Percentiles rank a stretch among this genome's conserved stretches.
These are phyloP conservation scores for Leccinellum albellum DNA, from an alignment of 768 basidiomycete species.

Conservation along the genomic window DNA sequence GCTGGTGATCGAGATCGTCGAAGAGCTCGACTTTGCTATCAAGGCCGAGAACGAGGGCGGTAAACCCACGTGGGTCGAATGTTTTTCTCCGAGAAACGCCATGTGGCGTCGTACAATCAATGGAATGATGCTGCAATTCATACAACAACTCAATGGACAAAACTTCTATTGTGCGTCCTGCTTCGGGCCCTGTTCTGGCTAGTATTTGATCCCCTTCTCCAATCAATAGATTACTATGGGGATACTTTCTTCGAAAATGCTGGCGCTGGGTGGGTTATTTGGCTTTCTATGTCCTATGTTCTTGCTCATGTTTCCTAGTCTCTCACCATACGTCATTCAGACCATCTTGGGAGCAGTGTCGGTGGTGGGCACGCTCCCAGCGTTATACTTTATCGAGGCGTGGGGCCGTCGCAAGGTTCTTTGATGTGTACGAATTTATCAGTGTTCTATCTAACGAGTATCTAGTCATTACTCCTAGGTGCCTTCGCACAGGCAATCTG, in stretches of 20 bases:
- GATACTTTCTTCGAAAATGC: slow-evolving; percentile 78
- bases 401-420: slow-evolving; percentile 68
- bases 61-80: slow-evolving; percentile 74
- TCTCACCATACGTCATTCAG: slow-evolving; percentile 72
- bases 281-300: neutral
- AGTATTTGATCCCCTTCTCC: neutral
- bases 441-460: neutral
- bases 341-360: slow-evolving; percentile 73
- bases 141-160: slow-evolving; percentile 78
- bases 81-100: slow-evolving; percentile 64
- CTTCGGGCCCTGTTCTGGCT: neutral
- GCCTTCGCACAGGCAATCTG: slow-evolving; percentile 58
- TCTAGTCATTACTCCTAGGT: slow-evolving; percentile 62
- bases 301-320: slow-evolving; percentile 26
- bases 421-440: neutral
- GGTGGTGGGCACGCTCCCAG: slow-evolving; percentile 67
- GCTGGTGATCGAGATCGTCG: slow-evolving; percentile 55
- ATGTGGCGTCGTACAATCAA: slow-evolving; percentile 73
- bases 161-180: slow-evolving; percentile 66
- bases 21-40: slow-evolving; percentile 64
- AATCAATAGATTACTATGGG: slow-evolving; percentile 67
- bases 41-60: slow-evolving; percentile 75
- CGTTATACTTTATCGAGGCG: slow-evolving; percentile 62
- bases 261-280: slow-evolving; percentile 49
- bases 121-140: slow-evolving; percentile 82